phyloP scores from a whole-genome alignment of 2,329 filamentous ascomycete species.

The Talaromyces sp. region DNA sequence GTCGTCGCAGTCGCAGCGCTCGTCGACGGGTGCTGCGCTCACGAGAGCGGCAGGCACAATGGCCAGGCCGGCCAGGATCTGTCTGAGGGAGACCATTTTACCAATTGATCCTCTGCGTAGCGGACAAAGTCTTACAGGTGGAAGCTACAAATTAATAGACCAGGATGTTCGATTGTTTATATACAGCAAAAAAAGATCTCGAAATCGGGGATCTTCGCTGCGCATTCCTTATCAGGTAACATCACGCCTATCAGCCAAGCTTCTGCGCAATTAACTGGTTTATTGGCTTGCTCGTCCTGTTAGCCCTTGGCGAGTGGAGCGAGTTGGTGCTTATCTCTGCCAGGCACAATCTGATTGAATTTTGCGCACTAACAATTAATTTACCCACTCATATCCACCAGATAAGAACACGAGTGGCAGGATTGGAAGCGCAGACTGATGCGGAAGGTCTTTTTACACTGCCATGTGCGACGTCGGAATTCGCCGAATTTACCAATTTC shows the following conservation, averaged over 20 bases:
- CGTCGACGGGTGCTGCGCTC: conserved; percentile 6
- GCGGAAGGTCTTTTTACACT: background rate
- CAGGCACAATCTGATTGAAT: background rate
- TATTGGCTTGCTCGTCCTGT: background rate
- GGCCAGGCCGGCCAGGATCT: background rate
- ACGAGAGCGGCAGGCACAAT: conserved; percentile 5
- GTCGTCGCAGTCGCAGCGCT: conserved; percentile 11
- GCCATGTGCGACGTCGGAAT: background rate
- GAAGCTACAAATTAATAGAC: too few species aligned
- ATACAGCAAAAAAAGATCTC: background rate
- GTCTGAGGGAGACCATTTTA: background rate
- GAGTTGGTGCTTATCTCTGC: background rate
- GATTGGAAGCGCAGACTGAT: conserved; percentile 1
- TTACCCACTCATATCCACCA: background rate
- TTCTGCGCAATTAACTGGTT: background rate
- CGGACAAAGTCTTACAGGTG: too few species aligned
- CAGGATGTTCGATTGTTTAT: background rate
- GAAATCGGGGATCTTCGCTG: background rate
- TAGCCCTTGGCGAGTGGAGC: background rate
- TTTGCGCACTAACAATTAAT: background rate
- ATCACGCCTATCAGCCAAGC: conserved; percentile 3
- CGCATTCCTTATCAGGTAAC: background rate
- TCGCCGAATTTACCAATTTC: background rate
- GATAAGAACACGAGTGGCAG: background rate
- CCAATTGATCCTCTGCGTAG: background rate